Base-by-base conservation (phyloP, 371 early-diverging fungal genomes). In the Rhizoclosmatium hyalinum region DNA sequence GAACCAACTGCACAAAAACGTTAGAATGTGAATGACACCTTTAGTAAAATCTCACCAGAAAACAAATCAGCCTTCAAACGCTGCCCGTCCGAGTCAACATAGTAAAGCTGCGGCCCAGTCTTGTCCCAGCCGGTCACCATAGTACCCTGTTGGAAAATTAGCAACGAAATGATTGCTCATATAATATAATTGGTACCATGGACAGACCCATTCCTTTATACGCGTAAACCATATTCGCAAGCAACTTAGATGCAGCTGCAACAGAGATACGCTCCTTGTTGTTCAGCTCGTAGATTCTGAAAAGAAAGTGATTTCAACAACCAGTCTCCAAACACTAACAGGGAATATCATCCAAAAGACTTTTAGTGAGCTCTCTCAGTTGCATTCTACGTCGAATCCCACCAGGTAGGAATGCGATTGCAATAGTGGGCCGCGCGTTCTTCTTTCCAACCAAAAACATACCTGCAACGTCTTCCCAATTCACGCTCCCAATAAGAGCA, bases 91-190 rank as follows among this genome's bases (percentile, higher is more conserved):
- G 95, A 92, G 82, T 99, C 99, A 24, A 99, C 99, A 81, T 99
- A 99, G 84, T 92, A 99, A 65, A 99, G 89, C 53, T 91, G 92
- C 2, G 99, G 99, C 2, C 97, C 99, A 19, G 90, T 91, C 82
- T 96, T 94, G 82, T 99, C 99, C 97, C 99, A 99, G 66, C 99
- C 99, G 67, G 96, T 94, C 44, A 99, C 90, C 99, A 99, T 99
- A 45, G 99, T 99, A 66, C 99, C 99, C 92, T 91, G 10, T 58
- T 58, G 6, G 58, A 32, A 21, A 91, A 90, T 50, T 50, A 17
- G 50, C 12, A 50, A 50, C 17, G 12, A 50, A 50, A 50, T 50
- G 50, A 50, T 50, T 50, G 50, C 17, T 50, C 17, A 12, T 50
- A 6, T 50, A 50, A 32, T 32, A 32, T 32, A 32, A 32, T 17